Evolutionary conservation across 2,329 filamentous ascomycete species (phyloP).

Genomic region (Zymoseptoria crescenta): DNA sequence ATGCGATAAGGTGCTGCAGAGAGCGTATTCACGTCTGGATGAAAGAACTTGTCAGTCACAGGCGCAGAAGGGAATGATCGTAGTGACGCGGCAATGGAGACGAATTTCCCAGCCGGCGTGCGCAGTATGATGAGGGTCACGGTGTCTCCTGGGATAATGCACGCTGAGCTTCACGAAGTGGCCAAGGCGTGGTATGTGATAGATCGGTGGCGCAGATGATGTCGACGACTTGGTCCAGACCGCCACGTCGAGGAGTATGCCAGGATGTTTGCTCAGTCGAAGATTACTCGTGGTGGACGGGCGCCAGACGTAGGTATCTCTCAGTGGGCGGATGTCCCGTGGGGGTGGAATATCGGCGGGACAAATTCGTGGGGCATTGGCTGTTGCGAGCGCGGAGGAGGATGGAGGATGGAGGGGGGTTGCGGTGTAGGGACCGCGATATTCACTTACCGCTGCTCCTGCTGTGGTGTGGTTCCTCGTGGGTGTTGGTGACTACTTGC

Average conservation of each 20-base stretch:
- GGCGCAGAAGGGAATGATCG: neutral
- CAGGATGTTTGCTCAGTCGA: neutral
- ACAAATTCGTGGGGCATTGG: neutral
- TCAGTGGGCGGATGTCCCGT: neutral
- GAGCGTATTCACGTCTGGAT: neutral
- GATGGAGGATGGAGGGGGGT: neutral
- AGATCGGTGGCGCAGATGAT: slow-evolving; percentile 12
- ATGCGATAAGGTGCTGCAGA: slow-evolving; percentile 1
- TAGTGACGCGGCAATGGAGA: neutral
- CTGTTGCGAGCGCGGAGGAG: neutral
- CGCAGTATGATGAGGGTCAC: neutral
- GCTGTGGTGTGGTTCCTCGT: neutral
- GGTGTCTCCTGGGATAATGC: neutral
- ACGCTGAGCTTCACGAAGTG: neutral
- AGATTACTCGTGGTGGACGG: neutral
- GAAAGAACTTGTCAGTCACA: neutral
- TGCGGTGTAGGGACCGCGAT: neutral
- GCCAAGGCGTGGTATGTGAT: slow-evolving; percentile 4
- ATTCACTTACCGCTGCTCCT: slow-evolving; percentile 1
- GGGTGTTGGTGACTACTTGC: neutral
- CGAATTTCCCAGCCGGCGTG: neutral
- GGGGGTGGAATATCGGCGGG: neutral
- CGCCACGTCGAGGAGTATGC: neutral
- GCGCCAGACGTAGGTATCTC: neutral
- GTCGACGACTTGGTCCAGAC: slow-evolving; percentile 7